Base-by-base conservation (phyloP, 1,284 basidiomycete genomes). In the Volvariella volvacea region DNA sequence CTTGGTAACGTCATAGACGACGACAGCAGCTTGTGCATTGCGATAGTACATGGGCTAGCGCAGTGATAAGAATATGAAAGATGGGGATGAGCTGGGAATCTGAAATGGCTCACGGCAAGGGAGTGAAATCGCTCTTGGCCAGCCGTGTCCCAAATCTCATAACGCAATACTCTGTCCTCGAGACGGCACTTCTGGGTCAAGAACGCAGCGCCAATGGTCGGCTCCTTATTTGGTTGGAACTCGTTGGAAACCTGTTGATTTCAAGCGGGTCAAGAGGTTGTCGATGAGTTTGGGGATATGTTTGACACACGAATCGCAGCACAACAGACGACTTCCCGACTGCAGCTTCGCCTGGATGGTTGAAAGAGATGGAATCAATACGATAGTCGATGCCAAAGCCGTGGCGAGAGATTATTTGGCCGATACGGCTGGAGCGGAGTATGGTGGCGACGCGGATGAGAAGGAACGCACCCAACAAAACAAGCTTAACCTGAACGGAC, bases 251-350 rank as follows among this genome's bases (percentile, higher is more conserved):
- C 87, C 88, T 90, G 50, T 14, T 45, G n/a, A 20, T 43, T 33
- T 14, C 40, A 25, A 50, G 41, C 48, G 44, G 44, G 31, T 44
- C 40, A 34, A 41, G 17, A 43, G 17, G 39, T 22, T 20, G 41
- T 22, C 52, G 47, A 56, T 41, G 22, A 47, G 44, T 12, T 28
- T 28, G 25, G 12, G 12, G 12, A 12, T 12, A 28, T n/a, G n/a
- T 28, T 28, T 44, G 44, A 77, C 84, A 61, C 63, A 97, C 94
- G 63, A 99, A 99, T 64, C 96, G 87, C 50, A 99, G 80, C 32
- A 99, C 96, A 47, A 99, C 85, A 20, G 94, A 98, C n/a, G 94
- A 97, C 74, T 99, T 99, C 52, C 96, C 96, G 45, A 99, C 96
- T 47, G 96, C 95, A 49, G 95, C 93, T 74, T 99, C 96, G 55